Conservation (phyloP, 768 basidiomycete genomes). For the Russula lepida region DNA sequence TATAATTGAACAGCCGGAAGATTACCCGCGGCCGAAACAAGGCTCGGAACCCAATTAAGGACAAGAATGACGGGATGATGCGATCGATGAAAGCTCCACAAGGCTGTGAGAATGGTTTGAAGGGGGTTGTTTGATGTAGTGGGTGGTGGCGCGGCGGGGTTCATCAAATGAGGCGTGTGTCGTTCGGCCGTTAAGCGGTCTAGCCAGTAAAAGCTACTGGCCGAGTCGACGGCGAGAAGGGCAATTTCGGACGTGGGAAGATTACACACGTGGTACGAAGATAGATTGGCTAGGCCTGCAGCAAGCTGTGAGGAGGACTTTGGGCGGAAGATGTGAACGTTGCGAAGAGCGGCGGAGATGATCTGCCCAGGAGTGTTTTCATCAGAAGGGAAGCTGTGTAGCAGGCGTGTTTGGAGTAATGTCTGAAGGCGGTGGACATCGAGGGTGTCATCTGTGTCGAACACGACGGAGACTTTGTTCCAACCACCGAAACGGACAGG, state of each 20-base stretch:
- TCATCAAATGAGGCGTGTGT: conserved; percentile 24
- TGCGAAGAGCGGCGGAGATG: conserved; percentile 36
- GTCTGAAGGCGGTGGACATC: conserved; percentile 44
- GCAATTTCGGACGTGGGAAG: conserved; percentile 51
- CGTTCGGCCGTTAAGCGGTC: conserved; percentile 63
- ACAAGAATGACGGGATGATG: conserved; percentile 46
- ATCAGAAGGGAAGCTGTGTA: conserved; percentile 23
- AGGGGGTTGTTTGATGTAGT: conserved; percentile 32
- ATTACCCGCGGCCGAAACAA: conserved; percentile 18
- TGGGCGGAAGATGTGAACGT: conserved; percentile 63
- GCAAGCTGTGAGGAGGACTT: conserved; percentile 62
- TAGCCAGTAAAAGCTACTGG: conserved; percentile 70
- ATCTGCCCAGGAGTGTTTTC: conserved; percentile 21
- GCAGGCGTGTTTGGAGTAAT: conserved; percentile 44
- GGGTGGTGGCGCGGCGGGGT: conserved; percentile 11
- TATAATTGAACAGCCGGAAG: conserved; percentile 29
- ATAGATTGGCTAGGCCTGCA: conserved; percentile 50
- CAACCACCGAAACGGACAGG: conserved; percentile 47
- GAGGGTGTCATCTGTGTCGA: conserved; percentile 66
- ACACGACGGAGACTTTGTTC: conserved; percentile 55
- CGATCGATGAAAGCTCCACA: conserved; percentile 41
- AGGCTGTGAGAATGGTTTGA: conserved; percentile 36
- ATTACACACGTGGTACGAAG: conserved; percentile 41
- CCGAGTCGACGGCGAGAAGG: conserved; percentile 64
- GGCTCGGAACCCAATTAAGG: conserved; percentile 54